Evolutionary conservation across 805 yeast species (phyloP).

Genomic region (Metschnikowia reukaufii): DNA sequence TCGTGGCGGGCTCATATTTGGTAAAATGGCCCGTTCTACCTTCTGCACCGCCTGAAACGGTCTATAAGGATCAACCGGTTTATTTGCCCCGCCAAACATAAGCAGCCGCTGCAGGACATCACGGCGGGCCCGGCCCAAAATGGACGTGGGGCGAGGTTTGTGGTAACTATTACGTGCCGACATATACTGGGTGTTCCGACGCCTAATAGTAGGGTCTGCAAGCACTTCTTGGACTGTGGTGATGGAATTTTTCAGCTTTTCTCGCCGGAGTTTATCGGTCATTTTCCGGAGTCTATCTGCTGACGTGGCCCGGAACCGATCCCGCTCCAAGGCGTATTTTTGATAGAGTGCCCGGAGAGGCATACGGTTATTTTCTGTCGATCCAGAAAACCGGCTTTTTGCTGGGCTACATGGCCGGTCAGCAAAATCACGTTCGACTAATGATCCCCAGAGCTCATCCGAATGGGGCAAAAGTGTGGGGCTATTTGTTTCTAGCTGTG

Average conservation of each 20-base stretch:
- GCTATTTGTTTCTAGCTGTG: constrained; percentile 40
- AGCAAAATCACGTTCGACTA: constrained; percentile 49
- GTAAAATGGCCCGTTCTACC: neutral
- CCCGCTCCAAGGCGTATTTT: constrained; percentile 41
- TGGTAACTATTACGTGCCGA: neutral
- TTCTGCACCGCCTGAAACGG: constrained; percentile 4
- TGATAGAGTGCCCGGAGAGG: constrained; percentile 41
- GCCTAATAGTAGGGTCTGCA: constrained; percentile 19
- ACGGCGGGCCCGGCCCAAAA: constrained; percentile 34
- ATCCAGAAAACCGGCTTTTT: constrained; percentile 3
- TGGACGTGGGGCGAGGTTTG: constrained; percentile 22
- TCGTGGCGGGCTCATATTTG: too few relatives aligned
- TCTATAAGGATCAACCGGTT: constrained; percentile 13
- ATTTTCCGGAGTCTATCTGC: constrained; percentile 44
- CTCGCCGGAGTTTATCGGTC: constrained; percentile 37
- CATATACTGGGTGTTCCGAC: constrained; percentile 7
- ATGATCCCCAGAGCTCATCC: constrained; percentile 47
- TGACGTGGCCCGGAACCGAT: constrained; percentile 43
- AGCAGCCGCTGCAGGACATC: constrained; percentile 37
- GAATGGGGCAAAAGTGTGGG: constrained; percentile 43
- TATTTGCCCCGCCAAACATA: constrained; percentile 26
- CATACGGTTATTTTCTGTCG: constrained; percentile 18
- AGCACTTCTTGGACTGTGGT: constrained; percentile 19
- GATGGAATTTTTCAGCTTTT: constrained; percentile 45
- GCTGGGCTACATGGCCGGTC: constrained; percentile 35